Conservation (phyloP, 495 filamentous ascomycete species). For the Neurospora pannonica region DNA sequence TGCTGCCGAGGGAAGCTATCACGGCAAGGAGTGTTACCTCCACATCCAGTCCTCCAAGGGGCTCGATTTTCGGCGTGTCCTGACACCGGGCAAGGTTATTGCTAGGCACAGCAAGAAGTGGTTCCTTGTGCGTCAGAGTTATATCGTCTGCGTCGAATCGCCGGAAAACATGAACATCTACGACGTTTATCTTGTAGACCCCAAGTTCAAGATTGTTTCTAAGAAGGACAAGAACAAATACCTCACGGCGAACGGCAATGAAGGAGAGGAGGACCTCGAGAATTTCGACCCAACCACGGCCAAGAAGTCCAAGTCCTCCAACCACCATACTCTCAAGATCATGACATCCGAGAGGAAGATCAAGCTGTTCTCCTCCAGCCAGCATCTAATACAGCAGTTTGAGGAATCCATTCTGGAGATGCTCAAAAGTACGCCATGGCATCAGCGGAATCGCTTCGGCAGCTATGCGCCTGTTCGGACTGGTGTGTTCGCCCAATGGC, state of each 20-base stretch:
- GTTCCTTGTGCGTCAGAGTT: conserved; percentile 97
- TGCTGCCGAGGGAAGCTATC: conserved; percentile 90
- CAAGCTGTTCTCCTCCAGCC: conserved; percentile 85
- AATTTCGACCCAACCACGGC: conserved; percentile 26
- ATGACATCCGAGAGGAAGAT: conserved; percentile 81
- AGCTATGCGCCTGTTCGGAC: conserved; percentile 89
- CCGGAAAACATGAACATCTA: conserved; percentile 99
- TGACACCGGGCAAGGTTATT: conserved; percentile 65
- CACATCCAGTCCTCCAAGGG: conserved; percentile 87
- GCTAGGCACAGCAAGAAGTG: conserved; percentile 83
- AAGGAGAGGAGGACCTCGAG: conserved; percentile 24
- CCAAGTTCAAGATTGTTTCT: conserved; percentile 68
- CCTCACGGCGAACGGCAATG: conserved; percentile 49
- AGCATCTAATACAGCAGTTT: conserved; percentile 82
- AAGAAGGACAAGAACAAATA: conserved; percentile 62
- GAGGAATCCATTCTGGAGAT: conserved; percentile 85
- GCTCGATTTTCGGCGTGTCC: conserved; percentile 74
- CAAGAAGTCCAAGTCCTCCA: conserved; percentile 34
- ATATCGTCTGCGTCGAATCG: conserved; percentile 94
- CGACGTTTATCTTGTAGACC: conserved; percentile 91
- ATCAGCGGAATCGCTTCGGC: conserved; percentile 72
- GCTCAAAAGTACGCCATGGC: conserved; percentile 71
- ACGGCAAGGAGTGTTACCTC: conserved; percentile 93
- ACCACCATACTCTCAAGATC: conserved; percentile 78
- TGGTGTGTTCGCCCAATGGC: conserved; percentile 86